Evolutionary conservation across 2,329 filamentous ascomycete genomes (phyloP).

Genomic region (Penicillium sclerotiorum): DNA sequence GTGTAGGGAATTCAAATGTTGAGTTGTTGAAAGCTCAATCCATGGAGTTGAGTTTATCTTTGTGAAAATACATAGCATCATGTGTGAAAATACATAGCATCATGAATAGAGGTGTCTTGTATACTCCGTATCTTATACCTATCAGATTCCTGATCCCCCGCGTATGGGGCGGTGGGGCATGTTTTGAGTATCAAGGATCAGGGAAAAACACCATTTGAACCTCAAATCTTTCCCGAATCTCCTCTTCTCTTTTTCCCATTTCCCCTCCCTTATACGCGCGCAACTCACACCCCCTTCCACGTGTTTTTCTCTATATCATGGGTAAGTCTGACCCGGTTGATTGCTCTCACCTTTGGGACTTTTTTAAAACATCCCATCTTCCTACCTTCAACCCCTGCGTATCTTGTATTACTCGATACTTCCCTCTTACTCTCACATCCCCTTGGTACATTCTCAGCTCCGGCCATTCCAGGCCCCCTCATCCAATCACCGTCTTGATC

Average conservation of each 20-base stretch:
- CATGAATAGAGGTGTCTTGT: no score
- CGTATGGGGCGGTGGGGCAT: constrained; percentile 3
- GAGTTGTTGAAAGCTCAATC: no score
- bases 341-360: no score
- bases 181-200: constrained; percentile 1
- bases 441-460: constrained; percentile 26
- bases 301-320: not conserved
- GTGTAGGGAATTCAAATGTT: no score
- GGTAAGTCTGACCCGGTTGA: not conserved
- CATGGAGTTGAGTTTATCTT: no score
- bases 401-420: constrained; percentile 23
- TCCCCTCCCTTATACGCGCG: not conserved
- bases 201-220: not conserved
- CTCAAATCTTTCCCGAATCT: constrained; percentile 2
- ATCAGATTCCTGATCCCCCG: no score
- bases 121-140: no score
- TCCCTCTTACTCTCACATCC: constrained; percentile 12
- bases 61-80: no score
- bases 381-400: constrained; percentile 16
- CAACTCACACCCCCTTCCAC: not conserved
- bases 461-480: constrained; percentile 19
- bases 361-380: no score
- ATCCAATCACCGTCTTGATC: constrained; percentile 22
- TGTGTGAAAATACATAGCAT: no score
- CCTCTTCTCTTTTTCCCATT: not conserved